Evolutionary conservation across 495 filamentous ascomycete genomes (phyloP), one percentile per base, ranked within the genome.

Genomic region (Aspergillus hancockii): DNA sequence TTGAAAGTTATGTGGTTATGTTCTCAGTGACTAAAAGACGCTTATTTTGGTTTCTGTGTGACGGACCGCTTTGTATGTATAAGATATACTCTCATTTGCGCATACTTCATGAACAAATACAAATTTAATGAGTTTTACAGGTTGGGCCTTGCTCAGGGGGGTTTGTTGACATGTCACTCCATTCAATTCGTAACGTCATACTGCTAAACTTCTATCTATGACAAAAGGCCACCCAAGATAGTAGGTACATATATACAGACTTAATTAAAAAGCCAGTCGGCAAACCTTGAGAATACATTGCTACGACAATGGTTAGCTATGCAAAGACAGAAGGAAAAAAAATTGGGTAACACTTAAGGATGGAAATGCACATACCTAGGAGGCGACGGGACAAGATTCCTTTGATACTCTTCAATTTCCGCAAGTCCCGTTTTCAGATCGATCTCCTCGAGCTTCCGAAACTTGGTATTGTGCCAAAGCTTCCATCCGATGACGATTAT

Each of bases 371-470:
- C 76, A 71, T 75, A 89, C 88, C 73, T 85, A 5, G 89, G 76
- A 4, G 79, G 82, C 19, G 23, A 58, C 13, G 81, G 76, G 13
- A 89, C 75, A 71, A 81, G 92, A 49, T 82, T 86, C 34, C 75
- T 74, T 14, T 85, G 83, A 66, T 94, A 93, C 59, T 88, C 84
- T 53, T 90, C 90, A 59, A 94, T 86, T 64, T 88, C 85, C 8
- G 83, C 84, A n/a, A 91, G 64, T 47, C 88, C 87, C 19, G 79
- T 73, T 16, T 74, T 62, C 32, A 93, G 60, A 68, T 92, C 86
- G 10, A 90, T 79, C 54, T 91, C 84, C 4, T 83, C 72, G 0
- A 86, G 75, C 25, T 71, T 75, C 55, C 78, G 68, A 59, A 85
- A 75, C 46, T 76, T 81, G 0, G 89, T 90, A 61, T 75, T 80